Evolutionary conservation across 1,284 basidiomycete genomes (phyloP), one percentile per base, ranked within the genome.

Genomic region (Coniophora puteana): DNA sequence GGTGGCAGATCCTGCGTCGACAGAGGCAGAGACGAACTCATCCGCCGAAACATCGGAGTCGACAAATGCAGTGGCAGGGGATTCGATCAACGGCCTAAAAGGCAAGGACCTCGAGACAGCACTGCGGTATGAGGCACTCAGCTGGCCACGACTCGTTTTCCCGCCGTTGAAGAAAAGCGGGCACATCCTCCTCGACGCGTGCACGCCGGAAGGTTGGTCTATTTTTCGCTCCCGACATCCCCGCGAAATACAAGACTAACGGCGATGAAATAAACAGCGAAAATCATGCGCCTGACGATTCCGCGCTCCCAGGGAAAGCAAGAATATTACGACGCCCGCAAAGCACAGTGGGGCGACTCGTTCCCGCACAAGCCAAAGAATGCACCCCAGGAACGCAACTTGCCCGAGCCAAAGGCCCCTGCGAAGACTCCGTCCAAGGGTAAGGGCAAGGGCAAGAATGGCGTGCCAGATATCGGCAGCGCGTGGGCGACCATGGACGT

Each of bases 251-350:
- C 42, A 38, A 26, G 38, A 40, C 33, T 36, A 21, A 37, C 8
- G 24, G 28, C 22, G 20, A 17, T 44, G 83, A 52, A 54, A 67
- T 63, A 28, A 26, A 41, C 54, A 94, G 93, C 89, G 23, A 82
- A 89, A 61, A 87, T 97, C 43, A 84, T 93, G 74, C 84, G 95
- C 4, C 72, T 95, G 61, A 96, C 88, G 2, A 83, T 96, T 31
- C 85, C 94, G 2, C 91, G 83, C 54, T 93, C 92, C 1, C 89
- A 93, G 62, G 94, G 94, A 7, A 94, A 92, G 60, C 94, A 98
- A 58, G 76, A 82, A 1, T 99, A 85, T 59, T 93, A 98, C 55
- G 96, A 99, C 59, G 93, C 94, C 1, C 82, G 95, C 33, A 98
- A 98, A 65, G 80, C 88, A 0, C 69, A 66, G 16, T 97, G 94